These are phyloP conservation scores for Excoecaria agallocha DNA, from an alignment of 345 rosid species.

Conservation along the genomic window DNA sequence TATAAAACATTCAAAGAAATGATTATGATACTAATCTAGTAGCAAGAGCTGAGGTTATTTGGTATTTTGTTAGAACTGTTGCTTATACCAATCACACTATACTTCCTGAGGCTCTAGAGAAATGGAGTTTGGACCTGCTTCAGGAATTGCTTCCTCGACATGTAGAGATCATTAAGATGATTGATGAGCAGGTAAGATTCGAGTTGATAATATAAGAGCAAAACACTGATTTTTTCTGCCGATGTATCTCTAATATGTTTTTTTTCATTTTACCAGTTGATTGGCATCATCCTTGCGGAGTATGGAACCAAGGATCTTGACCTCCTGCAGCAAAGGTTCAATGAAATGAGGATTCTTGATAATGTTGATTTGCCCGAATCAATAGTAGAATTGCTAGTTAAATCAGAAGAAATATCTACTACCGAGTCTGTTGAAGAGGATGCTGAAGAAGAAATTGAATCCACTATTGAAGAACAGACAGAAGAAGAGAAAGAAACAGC, in stretches of 20 bases:
- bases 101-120: constrained; percentile 55
- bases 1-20: not conserved
- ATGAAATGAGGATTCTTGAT: constrained; percentile 48
- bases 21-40: not conserved
- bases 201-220: not conserved
- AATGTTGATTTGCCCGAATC: constrained; percentile 45
- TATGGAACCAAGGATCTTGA: constrained; percentile 38
- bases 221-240: not conserved
- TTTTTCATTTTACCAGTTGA: constrained; percentile 27
- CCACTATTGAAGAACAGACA: constrained; percentile 10
- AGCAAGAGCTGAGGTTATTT: not conserved
- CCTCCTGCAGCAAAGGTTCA: constrained; percentile 41
- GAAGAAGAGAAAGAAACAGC: constrained; percentile 24
- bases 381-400: constrained; percentile 26
- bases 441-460: constrained; percentile 21
- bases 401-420: constrained; percentile 24
- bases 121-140: constrained; percentile 50
- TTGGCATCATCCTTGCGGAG: constrained; percentile 39
- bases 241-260: not conserved
- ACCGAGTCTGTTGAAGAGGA: constrained; percentile 19
- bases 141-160: constrained; percentile 53
- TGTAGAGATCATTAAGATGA: constrained; percentile 46
- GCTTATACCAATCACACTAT: constrained; percentile 56
- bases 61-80: constrained; percentile 36
- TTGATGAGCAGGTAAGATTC: constrained; percentile 43